A percentile compares a stretch with the other conserved stretches of the same genome.
These are phyloP conservation scores for Aureobasidium sp. DNA, from an alignment of 2,329 filamentous ascomycete species.

Conservation along the genomic window DNA sequence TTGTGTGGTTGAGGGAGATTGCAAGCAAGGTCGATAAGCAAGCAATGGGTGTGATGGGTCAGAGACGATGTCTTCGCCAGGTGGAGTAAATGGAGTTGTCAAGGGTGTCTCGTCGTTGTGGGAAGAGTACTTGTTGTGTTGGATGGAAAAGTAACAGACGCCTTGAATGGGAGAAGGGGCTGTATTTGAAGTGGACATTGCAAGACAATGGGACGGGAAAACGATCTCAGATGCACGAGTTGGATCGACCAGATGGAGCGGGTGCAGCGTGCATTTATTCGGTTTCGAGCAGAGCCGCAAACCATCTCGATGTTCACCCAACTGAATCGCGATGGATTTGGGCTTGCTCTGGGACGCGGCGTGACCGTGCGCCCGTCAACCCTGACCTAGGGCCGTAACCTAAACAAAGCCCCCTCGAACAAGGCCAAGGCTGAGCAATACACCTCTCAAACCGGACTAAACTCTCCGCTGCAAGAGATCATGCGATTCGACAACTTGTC, in stretches of 20 bases:
- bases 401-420: neutral
- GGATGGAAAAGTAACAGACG: constrained; percentile 15
- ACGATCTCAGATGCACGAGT: constrained; percentile 7
- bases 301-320: neutral
- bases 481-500: constrained; percentile 6
- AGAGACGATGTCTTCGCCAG: constrained; percentile 2
- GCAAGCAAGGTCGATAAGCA: constrained; percentile 17
- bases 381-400: constrained; percentile 6
- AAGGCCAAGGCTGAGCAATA: neutral
- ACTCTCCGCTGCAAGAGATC: neutral
- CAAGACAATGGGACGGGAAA: neutral
- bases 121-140: constrained; percentile 3
- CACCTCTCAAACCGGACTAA: neutral
- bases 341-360: neutral
- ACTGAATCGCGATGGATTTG: neutral
- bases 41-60: constrained; percentile 22
- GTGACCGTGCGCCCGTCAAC: neutral
- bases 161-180: neutral
- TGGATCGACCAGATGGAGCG: constrained; percentile 14
- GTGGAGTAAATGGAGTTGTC: constrained; percentile 4
- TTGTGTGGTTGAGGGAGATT: constrained; percentile 11
- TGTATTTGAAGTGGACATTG: constrained; percentile 9
- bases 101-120: constrained; percentile 15
- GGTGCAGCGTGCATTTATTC: constrained; percentile 6
- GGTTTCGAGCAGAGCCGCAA: neutral